These are phyloP conservation scores for Thielaviopsis euricoi DNA, from an alignment of 2,329 filamentous ascomycete genomes.

Conservation along the genomic window DNA sequence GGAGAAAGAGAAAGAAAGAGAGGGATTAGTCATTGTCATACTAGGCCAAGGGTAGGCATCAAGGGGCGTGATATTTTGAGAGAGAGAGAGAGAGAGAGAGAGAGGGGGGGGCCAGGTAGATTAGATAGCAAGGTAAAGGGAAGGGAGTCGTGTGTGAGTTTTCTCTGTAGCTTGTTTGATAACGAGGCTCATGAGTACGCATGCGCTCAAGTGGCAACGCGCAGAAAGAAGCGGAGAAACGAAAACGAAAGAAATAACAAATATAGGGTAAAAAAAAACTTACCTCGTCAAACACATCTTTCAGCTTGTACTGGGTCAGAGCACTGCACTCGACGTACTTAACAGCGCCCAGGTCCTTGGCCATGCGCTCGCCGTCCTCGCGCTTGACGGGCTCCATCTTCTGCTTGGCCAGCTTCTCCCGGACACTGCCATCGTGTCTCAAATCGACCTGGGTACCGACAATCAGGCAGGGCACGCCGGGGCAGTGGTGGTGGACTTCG, in stretches of 20 bases:
- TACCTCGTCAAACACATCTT: constrained; percentile 99
- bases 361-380: constrained; percentile 91
- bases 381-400: constrained; percentile 88
- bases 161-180: not conserved
- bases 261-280: constrained; percentile 17
- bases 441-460: constrained; percentile 97
- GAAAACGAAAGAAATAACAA: not conserved
- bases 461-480: constrained; percentile 91
- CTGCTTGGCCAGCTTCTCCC: constrained; percentile 85
- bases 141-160: not conserved
- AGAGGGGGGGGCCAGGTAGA: not conserved
- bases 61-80: not conserved
- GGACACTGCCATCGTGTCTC: constrained; percentile 70
- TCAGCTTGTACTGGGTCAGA: constrained; percentile 93
- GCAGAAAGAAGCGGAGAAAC: not conserved
- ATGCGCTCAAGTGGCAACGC: not conserved
- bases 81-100: no score
- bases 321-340: constrained; percentile 99
- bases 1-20: not conserved
- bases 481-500: constrained; percentile 96
- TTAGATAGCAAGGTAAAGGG: not conserved
- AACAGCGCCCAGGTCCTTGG: constrained; percentile 89
- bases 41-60: not conserved
- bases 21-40: not conserved
- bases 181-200: not conserved